Conservation (phyloP, 352 stramenopile species). For the Pythium oligandrum region DNA sequence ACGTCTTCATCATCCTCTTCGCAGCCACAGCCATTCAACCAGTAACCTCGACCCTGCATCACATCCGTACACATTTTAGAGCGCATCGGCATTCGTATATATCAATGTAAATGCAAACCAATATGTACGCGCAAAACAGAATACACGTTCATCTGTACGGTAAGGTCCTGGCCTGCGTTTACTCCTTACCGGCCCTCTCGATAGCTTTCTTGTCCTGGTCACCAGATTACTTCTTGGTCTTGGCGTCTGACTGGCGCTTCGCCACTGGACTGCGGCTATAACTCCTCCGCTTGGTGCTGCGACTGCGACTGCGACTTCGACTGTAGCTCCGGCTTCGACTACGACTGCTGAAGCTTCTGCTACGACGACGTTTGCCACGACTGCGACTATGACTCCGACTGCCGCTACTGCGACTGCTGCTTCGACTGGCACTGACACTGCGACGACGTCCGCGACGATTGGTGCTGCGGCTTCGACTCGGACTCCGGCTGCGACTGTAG, state of each 20-base stretch:
- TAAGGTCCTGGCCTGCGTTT: too few species aligned
- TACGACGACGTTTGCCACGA: constrained; percentile 13
- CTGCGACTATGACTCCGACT: constrained; percentile 18
- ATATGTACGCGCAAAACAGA: too few species aligned
- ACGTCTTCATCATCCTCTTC: too few species aligned
- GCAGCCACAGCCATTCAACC: too few species aligned
- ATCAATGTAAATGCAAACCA: too few species aligned
- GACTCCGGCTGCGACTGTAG: constrained; percentile 20
- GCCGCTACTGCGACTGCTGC: constrained; percentile 10
- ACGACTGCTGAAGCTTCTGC: constrained; percentile 19
- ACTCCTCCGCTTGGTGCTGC: not conserved
- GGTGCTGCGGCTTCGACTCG: constrained; percentile 14
- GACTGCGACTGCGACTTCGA: constrained; percentile 19
- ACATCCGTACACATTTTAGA: too few species aligned
- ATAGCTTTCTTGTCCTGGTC: too few species aligned
- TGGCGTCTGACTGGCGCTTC: not conserved
- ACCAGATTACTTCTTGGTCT: too few species aligned
- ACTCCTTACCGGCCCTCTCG: too few species aligned
- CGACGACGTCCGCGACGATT: constrained; percentile 30
- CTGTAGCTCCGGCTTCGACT: constrained; percentile 18
- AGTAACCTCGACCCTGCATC: too few species aligned
- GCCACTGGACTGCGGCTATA: constrained; percentile 15
- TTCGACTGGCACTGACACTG: constrained; percentile 18
- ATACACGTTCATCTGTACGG: too few species aligned
- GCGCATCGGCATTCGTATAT: too few species aligned